Evolutionary conservation across 768 basidiomycete genomes (phyloP), one percentile per base, ranked within the genome.

Genomic region (Tricholoma hemisulphureum): DNA sequence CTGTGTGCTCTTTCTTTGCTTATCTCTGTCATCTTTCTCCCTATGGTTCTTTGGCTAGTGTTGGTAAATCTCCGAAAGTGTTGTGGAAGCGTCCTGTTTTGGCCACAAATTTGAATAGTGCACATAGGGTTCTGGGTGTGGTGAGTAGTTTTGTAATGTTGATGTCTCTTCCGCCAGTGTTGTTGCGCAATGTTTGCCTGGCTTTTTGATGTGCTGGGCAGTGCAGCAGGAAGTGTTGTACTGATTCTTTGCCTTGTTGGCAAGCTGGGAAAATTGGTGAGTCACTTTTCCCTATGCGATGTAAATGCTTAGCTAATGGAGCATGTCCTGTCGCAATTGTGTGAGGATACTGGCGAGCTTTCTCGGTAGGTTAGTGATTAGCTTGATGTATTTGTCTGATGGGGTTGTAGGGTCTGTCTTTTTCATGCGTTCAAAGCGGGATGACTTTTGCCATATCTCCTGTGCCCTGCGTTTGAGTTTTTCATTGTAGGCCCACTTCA

Each of bases 291-390:
- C 56, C 55, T 9, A 78, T 69, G 2, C 57, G 41, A 51, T 70
- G 60, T 0, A 78, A 67, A 59, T 75, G 65, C 16, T 63, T 51
- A 23, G 69, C 64, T 0, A 77, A 64, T 0, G 71, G 66, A 9
- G 60, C 46, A 50, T 77, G 76, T 1, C 67, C 70, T 3, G 70
- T 70, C 2, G n/a, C n/a, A 78, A 63, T 53, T 75, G 75, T 0
- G 65, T 55, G 0, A 76, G 43, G 0, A 73, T 26, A 24, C 66
- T 63, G 2, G 64, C 58, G 2, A 67, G 53, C n/a, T 58, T 53
- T 29, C 63, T 41, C 0, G 46, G 50, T 4, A 71, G 34, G 2
- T 45, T 18, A 4, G 45, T 29, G 7, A 53, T 55, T 0, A 58
- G 28, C 46, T 60, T 63, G 1, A 49, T 52, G 61, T 61, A 63